Conservation (phyloP, 106 monocot genomes). For the Chionographis japonica region DNA sequence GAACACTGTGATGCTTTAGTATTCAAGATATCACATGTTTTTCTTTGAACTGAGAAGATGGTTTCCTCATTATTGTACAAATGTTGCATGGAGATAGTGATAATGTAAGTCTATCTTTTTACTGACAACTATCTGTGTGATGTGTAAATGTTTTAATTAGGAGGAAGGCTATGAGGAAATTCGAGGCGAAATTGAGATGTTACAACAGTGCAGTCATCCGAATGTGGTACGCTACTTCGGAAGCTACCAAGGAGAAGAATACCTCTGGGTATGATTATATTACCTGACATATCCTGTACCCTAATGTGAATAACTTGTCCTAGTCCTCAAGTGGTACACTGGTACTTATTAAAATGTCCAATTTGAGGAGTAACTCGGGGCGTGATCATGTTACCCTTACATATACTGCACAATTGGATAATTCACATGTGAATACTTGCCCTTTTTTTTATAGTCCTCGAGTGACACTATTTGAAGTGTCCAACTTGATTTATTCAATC, state of each 20-base stretch:
- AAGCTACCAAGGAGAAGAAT: slow-evolving; percentile 98
- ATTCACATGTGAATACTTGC: too few relatives aligned
- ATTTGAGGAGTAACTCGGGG: slow-evolving; percentile 90
- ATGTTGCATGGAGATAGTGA: too few relatives aligned
- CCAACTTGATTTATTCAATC: too few relatives aligned
- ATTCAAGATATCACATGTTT: too few relatives aligned
- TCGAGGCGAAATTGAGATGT: slow-evolving; percentile 97
- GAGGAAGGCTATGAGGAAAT: slow-evolving; percentile 99
- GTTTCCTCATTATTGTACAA: too few relatives aligned
- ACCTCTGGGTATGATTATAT: slow-evolving; percentile 74
- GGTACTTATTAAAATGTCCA: too few relatives aligned
- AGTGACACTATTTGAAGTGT: too few relatives aligned
- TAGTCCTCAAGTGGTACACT: too few relatives aligned
- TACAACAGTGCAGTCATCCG: slow-evolving; percentile 98
- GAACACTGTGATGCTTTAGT: too few relatives aligned
- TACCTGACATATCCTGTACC: neutral
- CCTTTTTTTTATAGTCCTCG: too few relatives aligned
- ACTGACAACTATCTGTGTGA: neutral
- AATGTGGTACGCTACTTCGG: slow-evolving; percentile 97
- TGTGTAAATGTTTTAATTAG: slow-evolving; percentile 31
- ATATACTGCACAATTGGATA: neutral
- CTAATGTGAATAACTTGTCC: too few relatives aligned
- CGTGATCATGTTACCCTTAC: slow-evolving; percentile 18
- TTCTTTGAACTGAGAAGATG: too few relatives aligned
- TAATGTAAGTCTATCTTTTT: neutral